These are phyloP conservation scores for Aureobasidium sp. DNA, from an alignment of 2,329 filamentous ascomycete species.

Conservation along the genomic window DNA sequence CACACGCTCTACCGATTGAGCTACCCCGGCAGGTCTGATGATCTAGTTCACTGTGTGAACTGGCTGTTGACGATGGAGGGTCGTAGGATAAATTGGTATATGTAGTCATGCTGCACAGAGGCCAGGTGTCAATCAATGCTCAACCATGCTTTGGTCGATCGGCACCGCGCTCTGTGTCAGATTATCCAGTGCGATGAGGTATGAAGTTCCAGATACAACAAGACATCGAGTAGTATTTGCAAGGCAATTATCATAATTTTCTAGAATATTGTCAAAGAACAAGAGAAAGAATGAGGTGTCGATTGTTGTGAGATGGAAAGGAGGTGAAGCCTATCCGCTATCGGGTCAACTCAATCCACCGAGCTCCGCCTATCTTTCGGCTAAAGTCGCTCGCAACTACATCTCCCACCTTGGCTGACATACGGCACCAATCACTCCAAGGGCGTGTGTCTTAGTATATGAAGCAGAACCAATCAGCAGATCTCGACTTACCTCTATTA, in stretches of 20 bases:
- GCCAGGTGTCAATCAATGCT: not conserved
- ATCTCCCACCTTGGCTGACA: not conserved
- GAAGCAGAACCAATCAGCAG: not conserved
- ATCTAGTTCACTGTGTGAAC: not conserved
- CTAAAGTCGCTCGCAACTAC: not conserved
- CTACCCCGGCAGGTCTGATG: constrained; percentile 33
- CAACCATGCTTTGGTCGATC: not conserved
- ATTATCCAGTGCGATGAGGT: not conserved
- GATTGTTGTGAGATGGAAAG: not conserved
- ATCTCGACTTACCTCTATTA: not conserved
- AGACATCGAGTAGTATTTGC: not conserved
- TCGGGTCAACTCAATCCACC: not conserved
- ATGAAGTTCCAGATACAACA: not conserved
- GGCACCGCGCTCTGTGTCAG: not conserved
- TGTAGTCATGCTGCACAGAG: not conserved
- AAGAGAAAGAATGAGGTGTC: not conserved
- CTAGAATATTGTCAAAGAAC: not conserved
- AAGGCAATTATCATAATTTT: not conserved
- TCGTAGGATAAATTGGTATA: rapidly evolving
- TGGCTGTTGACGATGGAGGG: not conserved
- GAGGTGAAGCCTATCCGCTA: not conserved
- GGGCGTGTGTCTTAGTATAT: not conserved
- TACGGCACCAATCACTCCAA: not conserved
- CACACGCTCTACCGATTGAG: constrained; percentile 45
- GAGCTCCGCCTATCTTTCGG: not conserved